Evolutionary conservation across 106 monocot species (phyloP).

Genomic region (Allium fistulosum): DNA sequence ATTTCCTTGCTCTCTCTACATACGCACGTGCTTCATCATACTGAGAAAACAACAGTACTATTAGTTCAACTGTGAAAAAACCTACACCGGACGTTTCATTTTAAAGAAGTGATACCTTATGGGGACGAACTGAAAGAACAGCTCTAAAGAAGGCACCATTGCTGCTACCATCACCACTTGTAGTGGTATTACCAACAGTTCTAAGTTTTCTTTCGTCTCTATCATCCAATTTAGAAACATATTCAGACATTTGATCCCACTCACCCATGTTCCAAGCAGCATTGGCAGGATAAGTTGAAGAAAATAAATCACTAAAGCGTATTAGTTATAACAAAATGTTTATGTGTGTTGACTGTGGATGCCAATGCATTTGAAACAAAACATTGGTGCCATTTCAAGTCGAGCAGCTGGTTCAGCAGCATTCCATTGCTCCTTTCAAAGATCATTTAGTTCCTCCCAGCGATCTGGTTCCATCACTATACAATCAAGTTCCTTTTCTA

Average conservation of each 20-base stretch:
- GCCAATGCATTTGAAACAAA: constrained; percentile 9
- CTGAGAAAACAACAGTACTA: constrained; percentile 22
- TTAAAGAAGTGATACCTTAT: constrained; percentile 33
- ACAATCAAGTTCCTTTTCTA: too few species aligned
- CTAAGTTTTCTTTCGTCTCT: constrained; percentile 87
- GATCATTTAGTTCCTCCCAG: constrained; percentile 82
- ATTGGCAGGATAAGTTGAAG: constrained; percentile 57
- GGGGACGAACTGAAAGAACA: constrained; percentile 74
- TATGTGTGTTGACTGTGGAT: too few species aligned
- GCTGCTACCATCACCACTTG: constrained; percentile 92
- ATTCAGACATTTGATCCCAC: constrained; percentile 99
- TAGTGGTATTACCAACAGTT: constrained; percentile 53
- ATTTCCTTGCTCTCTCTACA: constrained; percentile 91
- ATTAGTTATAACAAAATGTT: too few species aligned
- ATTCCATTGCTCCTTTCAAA: constrained; percentile 95
- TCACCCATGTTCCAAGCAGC: constrained; percentile 99
- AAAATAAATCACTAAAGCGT: neutral
- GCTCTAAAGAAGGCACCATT: constrained; percentile 96
- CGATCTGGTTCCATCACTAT: neutral
- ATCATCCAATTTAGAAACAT: constrained; percentile 89
- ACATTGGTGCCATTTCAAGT: constrained; percentile 96
- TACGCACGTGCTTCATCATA: constrained; percentile 83
- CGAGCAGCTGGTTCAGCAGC: constrained; percentile 80
- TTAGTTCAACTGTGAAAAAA: neutral
- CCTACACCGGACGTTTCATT: neutral